Percentiles rank a stretch among this genome's conserved stretches.
These are phyloP conservation scores for Suzukiozyma palmioleophila DNA, from an alignment of 1,139 yeast species.

Conservation along the genomic window DNA sequence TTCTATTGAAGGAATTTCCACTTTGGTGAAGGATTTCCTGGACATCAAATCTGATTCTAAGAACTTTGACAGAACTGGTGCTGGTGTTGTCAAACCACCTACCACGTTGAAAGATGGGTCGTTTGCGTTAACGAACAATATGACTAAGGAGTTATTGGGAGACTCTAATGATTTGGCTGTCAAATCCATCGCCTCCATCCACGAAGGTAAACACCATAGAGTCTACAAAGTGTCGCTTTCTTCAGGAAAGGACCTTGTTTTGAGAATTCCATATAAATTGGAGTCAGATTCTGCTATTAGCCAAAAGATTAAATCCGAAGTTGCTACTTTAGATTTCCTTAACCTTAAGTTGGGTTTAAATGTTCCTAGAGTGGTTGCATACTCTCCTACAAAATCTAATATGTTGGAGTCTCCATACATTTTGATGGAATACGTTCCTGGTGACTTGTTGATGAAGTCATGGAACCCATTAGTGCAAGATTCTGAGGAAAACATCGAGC, in stretches of 20 bases:
- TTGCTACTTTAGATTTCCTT: conserved; percentile 85
- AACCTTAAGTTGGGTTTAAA: conserved; percentile 46
- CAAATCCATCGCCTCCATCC: conserved; percentile 75
- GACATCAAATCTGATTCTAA: conserved; percentile 19
- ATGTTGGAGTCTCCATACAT: conserved; percentile 69
- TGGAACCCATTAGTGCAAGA: conserved; percentile 76
- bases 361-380: conserved; percentile 75
- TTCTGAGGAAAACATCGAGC: conserved; percentile 29
- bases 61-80: conserved; percentile 21
- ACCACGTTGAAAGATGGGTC: conserved; percentile 37
- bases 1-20: conserved; percentile 70
- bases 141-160: conserved; percentile 38
- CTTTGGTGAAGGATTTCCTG: conserved; percentile 39
- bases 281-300: conserved; percentile 60
- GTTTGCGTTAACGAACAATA: conserved; percentile 42
- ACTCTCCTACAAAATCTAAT: conserved; percentile 60
- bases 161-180: conserved; percentile 44
- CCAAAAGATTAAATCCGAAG: conserved; percentile 78
- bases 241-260: conserved; percentile 58
- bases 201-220: conserved; percentile 93
- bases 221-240: conserved; percentile 67
- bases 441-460: conserved; percentile 76
- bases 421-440: conserved; percentile 73
- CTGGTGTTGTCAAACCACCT: conserved; percentile 29
- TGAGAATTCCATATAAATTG: conserved; percentile 81